These are phyloP conservation scores for Backusella australiensis DNA, from an alignment of 192 early-diverging fungal species.

Conservation along the genomic window DNA sequence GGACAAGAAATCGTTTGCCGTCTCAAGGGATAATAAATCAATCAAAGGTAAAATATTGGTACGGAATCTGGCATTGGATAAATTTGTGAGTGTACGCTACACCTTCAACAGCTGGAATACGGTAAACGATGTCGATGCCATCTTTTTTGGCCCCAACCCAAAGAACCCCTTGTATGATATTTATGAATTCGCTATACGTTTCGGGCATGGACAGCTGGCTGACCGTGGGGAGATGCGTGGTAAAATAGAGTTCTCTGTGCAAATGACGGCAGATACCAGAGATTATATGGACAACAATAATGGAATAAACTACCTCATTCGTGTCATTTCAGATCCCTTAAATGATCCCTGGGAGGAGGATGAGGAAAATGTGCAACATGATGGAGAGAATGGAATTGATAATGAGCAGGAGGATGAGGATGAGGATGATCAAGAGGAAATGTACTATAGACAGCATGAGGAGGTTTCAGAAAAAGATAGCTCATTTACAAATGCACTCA, in stretches of 20 bases:
- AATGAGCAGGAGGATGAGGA: slow-evolving; percentile 2
- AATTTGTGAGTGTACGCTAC: slow-evolving; percentile 76
- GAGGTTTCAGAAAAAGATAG: background rate
- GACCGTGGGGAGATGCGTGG: slow-evolving; percentile 16
- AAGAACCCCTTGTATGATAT: slow-evolving; percentile 52
- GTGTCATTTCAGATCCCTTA: slow-evolving; percentile 4
- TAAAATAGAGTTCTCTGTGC: slow-evolving; percentile 60
- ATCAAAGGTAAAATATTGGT: slow-evolving; percentile 67
- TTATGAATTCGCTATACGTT: slow-evolving; percentile 53
- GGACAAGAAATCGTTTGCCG: background rate
- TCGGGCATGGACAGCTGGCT: background rate
- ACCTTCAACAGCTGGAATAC: slow-evolving; percentile 84
- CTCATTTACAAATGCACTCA: slow-evolving; percentile 7
- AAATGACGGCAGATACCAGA: slow-evolving; percentile 62
- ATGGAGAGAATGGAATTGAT: background rate
- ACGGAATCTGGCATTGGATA: slow-evolving; percentile 84
- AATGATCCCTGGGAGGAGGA: background rate
- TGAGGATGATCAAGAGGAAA: slow-evolving; percentile 3
- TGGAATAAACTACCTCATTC: slow-evolving; percentile 74
- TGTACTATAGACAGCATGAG: background rate
- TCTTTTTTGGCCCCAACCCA: slow-evolving; percentile 51
- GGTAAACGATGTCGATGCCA: slow-evolving; percentile 58
- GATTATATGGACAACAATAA: slow-evolving; percentile 93
- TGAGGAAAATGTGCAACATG: background rate
- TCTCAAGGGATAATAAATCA: slow-evolving; percentile 36